Percentiles rank a stretch among this genome's conserved stretches.
Evolutionary conservation across 208 protist genomes (phyloP).

Genomic region (Acanthamoeba triangularis): DNA sequence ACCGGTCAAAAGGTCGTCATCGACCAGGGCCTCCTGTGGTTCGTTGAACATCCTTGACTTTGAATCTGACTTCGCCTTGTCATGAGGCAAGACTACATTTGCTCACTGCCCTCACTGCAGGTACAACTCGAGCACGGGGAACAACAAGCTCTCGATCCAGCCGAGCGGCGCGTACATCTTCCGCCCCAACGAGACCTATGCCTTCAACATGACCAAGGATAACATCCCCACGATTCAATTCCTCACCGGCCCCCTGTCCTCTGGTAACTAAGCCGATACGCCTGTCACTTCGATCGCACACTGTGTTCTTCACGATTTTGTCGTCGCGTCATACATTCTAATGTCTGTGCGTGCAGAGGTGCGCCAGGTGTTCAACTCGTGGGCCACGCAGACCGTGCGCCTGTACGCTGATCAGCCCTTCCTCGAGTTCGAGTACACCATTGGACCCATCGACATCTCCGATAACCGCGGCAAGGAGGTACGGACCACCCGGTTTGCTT

Average conservation of each 20-base stretch:
- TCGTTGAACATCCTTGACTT: background rate
- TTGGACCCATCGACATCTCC: slow-evolving; percentile 56
- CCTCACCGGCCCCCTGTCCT: background rate
- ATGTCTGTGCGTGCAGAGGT: background rate
- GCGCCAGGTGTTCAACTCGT: slow-evolving; percentile 24
- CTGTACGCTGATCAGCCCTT: slow-evolving; percentile 41
- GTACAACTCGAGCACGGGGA: slow-evolving; percentile 63
- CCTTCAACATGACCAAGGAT: slow-evolving; percentile 37
- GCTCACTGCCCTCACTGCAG: background rate
- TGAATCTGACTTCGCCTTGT: background rate
- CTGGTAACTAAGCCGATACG: background rate
- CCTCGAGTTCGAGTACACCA: slow-evolving; percentile 68
- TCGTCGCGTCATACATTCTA: background rate
- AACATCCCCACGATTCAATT: slow-evolving; percentile 6
- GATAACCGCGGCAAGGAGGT: slow-evolving; percentile 41
- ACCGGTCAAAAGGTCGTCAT: slow-evolving; percentile 11
- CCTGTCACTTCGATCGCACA: background rate
- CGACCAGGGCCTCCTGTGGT: slow-evolving; percentile 65
- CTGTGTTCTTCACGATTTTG: background rate
- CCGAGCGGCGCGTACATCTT: slow-evolving; percentile 69
- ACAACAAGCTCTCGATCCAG: background rate
- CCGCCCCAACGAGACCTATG: slow-evolving; percentile 53
- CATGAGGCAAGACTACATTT: too few species aligned
- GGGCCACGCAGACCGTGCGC: slow-evolving; percentile 37
- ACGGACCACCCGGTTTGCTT: background rate